Conservation (phyloP, 2,329 filamentous ascomycete genomes). For the Diplodia corticola region DNA sequence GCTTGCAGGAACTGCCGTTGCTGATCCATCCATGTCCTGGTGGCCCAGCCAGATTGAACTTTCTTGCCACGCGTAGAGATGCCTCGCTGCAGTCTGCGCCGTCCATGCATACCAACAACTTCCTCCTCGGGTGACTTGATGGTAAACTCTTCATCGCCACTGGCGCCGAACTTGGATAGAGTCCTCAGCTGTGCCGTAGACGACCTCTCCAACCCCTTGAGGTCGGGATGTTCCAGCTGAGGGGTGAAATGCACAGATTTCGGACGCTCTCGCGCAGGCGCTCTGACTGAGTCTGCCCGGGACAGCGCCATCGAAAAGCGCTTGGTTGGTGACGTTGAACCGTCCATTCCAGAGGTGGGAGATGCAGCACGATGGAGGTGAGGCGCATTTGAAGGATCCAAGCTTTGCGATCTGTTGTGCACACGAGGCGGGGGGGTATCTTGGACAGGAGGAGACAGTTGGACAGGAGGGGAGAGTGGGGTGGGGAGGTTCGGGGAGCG, state of each 20-base stretch:
- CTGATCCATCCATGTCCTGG: constrained; percentile 97
- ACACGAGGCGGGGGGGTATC: not conserved
- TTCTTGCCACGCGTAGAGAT: constrained; percentile 56
- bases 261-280: constrained; percentile 31
- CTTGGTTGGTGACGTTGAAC: constrained; percentile 46
- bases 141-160: constrained; percentile 72
- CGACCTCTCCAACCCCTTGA: constrained; percentile 81
- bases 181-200: constrained; percentile 87
- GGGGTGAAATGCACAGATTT: constrained; percentile 33
- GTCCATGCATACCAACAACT: constrained; percentile 82
- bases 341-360: constrained; percentile 44
- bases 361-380: constrained; percentile 51
- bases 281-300: constrained; percentile 40
- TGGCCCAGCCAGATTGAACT: constrained; percentile 64
- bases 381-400: constrained; percentile 32
- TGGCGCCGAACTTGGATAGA: constrained; percentile 72
- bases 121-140: constrained; percentile 78
- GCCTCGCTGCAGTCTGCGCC: constrained; percentile 76
- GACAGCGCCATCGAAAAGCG: constrained; percentile 45
- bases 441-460: too few relatives aligned
- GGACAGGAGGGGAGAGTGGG: not conserved
- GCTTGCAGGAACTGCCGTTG: constrained; percentile 94
- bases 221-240: constrained; percentile 54
- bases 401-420: constrained; percentile 15
- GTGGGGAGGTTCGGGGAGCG: not conserved